Conservation (phyloP, 2,329 filamentous ascomycete species). For the Ramichloridium luteum region DNA sequence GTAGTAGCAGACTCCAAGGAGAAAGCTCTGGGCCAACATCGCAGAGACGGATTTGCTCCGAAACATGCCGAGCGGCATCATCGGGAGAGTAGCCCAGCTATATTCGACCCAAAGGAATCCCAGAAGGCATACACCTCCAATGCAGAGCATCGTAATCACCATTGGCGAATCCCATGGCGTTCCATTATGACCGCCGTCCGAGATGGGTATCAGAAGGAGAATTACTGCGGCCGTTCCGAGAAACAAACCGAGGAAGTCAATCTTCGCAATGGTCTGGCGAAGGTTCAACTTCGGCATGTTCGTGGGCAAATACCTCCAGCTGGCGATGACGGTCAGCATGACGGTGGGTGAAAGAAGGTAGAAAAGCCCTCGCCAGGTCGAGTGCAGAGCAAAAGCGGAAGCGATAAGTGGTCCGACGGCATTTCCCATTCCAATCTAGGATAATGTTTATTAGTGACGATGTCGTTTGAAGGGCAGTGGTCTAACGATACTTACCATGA, state of each 20-base stretch:
- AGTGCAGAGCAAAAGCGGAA: constrained; percentile 32
- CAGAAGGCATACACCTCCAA: constrained; percentile 37
- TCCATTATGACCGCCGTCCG: constrained; percentile 38
- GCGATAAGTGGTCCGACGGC: constrained; percentile 37
- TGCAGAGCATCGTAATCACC: constrained; percentile 46
- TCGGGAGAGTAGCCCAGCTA: constrained; percentile 44
- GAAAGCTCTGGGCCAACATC: constrained; percentile 46
- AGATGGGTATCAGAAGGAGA: constrained; percentile 51
- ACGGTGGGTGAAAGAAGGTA: constrained; percentile 43
- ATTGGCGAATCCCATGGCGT: constrained; percentile 43
- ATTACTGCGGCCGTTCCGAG: constrained; percentile 45
- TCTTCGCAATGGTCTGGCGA: constrained; percentile 38
- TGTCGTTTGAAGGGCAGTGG: no score
- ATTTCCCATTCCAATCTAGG: constrained; percentile 36
- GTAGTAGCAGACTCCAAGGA: constrained; percentile 50
- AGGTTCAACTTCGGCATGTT: constrained; percentile 37
- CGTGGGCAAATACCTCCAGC: constrained; percentile 40
- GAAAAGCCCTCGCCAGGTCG: constrained; percentile 35
- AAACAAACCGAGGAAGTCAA: constrained; percentile 48
- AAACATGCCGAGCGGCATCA: constrained; percentile 48
- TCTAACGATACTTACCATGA: no score
- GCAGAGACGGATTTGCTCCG: constrained; percentile 40
- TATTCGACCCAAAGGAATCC: constrained; percentile 47
- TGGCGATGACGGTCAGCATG: constrained; percentile 34
- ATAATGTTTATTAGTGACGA: no score